Evolutionary conservation across 371 early-diverging fungal genomes (phyloP), one percentile per base, ranked within the genome.

Genomic region (Mucor saturninus): DNA sequence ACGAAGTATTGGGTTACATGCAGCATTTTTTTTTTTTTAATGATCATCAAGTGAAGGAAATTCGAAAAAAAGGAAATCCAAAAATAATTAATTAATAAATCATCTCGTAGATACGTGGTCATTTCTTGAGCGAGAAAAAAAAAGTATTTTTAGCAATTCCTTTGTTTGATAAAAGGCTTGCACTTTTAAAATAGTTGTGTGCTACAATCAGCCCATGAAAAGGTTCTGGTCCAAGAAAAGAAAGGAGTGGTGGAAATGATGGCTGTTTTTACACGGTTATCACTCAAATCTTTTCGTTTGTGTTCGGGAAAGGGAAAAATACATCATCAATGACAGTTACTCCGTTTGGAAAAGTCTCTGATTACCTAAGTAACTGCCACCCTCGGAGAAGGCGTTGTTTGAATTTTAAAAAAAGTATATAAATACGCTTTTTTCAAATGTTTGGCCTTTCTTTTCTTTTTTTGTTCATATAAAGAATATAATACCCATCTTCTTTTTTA

Each of bases 331-430:
- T 55, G 61, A 59, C 49, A 65, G 65, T 55, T 60, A 13, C 65
- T 65, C 35, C 55, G 51, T 60, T 59, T 55, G 60, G 65, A 39
- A 60, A 60, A 49, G 55, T 60, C 55, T 35, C 49, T 21, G 62
- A 62, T 62, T 62, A 62, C 61, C 11, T 61, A 61, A 61, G 61
- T 31, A 37, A 59, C 21, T 45, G 15, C 43, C n/a, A 60, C 43
- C 50, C 35, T 28, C 48, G 48, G 48, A 29, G 14, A 50, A 6
- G 15, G 26, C 31, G 48, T 26, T 32, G 49, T 38, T 43, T 52
- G 43, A 51, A 28, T 29, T 49, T 48, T 37, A 13, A 64, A 57
- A 31, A 15, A 45, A 28, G 32, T 42, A 58, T 46, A 58, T 42
- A 54, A 59, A 54, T 10, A 11, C 50, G 21, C 32, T 14, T 29